Base-by-base conservation (phyloP, 768 basidiomycete genomes). In the Boletus edulis region DNA sequence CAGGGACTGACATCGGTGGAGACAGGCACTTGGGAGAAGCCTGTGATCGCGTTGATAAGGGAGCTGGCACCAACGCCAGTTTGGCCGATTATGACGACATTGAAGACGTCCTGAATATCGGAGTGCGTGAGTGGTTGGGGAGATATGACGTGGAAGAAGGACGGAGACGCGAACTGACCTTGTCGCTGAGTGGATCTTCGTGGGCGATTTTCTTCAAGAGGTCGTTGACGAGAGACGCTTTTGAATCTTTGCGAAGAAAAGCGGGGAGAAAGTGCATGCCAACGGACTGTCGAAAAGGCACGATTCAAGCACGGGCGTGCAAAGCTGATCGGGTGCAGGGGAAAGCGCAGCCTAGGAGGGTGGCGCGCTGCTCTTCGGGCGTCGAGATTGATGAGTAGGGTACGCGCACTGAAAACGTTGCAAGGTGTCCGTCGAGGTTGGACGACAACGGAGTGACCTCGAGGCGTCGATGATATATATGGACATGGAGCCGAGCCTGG, bases 11-110 rank as follows among this genome's bases (percentile, higher is more conserved):
- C 67, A 48, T 70, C 63, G 22, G 66, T 68, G 52, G 67, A 68
- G 22, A 62, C 55, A 27, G 61, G 62, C 13, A 61, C 66, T 11
- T 56, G 44, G 9, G 58, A 15, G 12, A n/a, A 6, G 37, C 59
- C 55, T 5, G 57, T 63, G 52, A 77, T 59, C 66, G 75, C 62
- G 59, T 78, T 78, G 57, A 76, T 60, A 39, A 78, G 59, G 13
- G 74, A 75, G 56, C 78, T 78, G 52, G 71, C 75, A 24, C 72
- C 72, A 46, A 67, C 54, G 46, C 67, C 67, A 2, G 68, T 70
- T 55, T 68, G 67, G 10, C 67, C 68, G 55, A 70, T 69, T 17
- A 70, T 18, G 53, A 68, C 59, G 55, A 68, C 56, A 55, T 68
- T 68, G 59, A 67, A 68, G 56, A 64, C 48, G 58, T 67, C 62